Percentiles rank a stretch among this genome's conserved stretches.
phyloP scores from a whole-genome alignment of 495 filamentous ascomycete genomes.

The Penicillium paradoxum region DNA sequence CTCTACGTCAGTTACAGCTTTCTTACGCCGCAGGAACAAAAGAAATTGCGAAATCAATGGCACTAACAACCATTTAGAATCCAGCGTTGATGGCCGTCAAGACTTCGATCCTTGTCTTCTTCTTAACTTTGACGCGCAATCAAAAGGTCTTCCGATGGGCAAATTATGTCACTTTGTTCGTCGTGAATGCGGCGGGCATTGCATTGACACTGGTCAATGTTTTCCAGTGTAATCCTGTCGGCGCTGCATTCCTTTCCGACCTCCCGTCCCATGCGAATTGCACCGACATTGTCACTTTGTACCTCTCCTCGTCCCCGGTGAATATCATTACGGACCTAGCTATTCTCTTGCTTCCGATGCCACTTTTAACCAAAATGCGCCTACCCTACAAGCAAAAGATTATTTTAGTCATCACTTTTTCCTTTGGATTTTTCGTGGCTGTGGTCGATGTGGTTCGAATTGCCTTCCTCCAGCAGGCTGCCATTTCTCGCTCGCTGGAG shows the following conservation, averaged over 20 bases:
- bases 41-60: background rate
- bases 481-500: conserved; percentile 31
- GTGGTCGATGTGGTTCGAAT: conserved; percentile 86
- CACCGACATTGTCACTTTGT: conserved; percentile 72
- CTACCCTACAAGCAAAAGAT: conserved; percentile 79
- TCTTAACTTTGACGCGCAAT: conserved; percentile 69
- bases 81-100: conserved; percentile 74
- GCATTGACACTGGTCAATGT: conserved; percentile 81
- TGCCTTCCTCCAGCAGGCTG: conserved; percentile 79
- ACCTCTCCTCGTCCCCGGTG: conserved; percentile 76
- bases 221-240: conserved; percentile 78
- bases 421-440: conserved; percentile 77
- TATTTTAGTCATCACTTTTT: conserved; percentile 77
- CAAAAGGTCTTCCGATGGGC: conserved; percentile 67
- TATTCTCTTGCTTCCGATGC: conserved; percentile 79
- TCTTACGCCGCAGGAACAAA: no score
- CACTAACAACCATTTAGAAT: conserved; percentile 52
- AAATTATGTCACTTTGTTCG: conserved; percentile 62
- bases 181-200: conserved; percentile 72
- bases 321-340: conserved; percentile 84
- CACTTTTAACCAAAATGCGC: conserved; percentile 78
- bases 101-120: conserved; percentile 87
- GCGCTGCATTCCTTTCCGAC: conserved; percentile 54
- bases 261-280: conserved; percentile 46
- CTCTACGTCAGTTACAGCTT: conserved; percentile 64